Percentiles rank a stretch among this genome's conserved stretches.
Conservation (phyloP, 1,139 yeast species). For the Citeromyces hawaiiensis region DNA sequence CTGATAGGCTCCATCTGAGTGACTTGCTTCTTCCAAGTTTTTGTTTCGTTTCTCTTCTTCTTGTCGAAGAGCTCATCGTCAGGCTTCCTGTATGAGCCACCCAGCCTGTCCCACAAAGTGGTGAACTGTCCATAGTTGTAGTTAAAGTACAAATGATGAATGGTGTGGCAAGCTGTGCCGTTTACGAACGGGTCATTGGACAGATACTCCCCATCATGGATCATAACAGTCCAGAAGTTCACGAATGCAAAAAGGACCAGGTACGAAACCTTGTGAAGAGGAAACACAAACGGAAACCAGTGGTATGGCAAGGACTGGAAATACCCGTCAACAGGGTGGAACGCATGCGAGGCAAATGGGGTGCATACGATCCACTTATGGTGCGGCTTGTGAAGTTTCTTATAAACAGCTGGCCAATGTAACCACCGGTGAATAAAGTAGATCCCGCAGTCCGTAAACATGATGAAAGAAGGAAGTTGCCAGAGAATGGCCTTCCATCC, state of each 20-base stretch:
- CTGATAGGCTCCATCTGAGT: constrained; percentile 72
- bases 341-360: constrained; percentile 96
- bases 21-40: constrained; percentile 64
- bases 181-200: constrained; percentile 88
- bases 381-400: constrained; percentile 88
- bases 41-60: constrained; percentile 38
- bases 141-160: constrained; percentile 92
- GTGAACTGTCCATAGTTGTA: constrained; percentile 98
- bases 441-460: constrained; percentile 89
- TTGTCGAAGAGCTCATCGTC: constrained; percentile 75
- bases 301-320: constrained; percentile 90
- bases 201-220: constrained; percentile 93
- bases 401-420: constrained; percentile 86
- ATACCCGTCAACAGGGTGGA: constrained; percentile 97
- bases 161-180: constrained; percentile 97
- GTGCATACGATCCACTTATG: constrained; percentile 99
- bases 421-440: constrained; percentile 85
- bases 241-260: constrained; percentile 75
- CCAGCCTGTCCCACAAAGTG: constrained; percentile 93
- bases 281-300: constrained; percentile 79
- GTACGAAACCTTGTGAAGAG: constrained; percentile 79
- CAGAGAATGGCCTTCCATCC: constrained; percentile 53
- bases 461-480: constrained; percentile 67
- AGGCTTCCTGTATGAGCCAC: constrained; percentile 86
- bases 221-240: constrained; percentile 97